A percentile compares a stretch with the other conserved stretches of the same genome.
Conservation (phyloP, 2,329 filamentous ascomycete genomes). For the Beauveria australis region DNA sequence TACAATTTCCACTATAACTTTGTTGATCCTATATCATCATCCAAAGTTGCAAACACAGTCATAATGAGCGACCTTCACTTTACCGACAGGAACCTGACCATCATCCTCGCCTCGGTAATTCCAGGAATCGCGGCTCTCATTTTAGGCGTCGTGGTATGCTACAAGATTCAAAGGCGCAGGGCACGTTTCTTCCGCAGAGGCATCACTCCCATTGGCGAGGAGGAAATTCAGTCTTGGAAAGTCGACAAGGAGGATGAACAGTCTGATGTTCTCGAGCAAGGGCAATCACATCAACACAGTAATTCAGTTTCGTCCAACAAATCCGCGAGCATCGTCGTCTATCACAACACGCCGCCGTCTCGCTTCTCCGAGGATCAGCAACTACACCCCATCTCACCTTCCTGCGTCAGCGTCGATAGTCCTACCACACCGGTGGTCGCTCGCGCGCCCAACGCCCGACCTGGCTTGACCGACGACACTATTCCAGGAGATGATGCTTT, state of each 20-base stretch:
- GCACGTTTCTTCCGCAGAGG: constrained; percentile 42
- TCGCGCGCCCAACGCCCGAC: constrained; percentile 53
- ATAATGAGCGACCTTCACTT: constrained; percentile 4
- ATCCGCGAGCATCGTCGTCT: constrained; percentile 46
- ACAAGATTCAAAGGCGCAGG: constrained; percentile 31
- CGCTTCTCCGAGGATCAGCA: constrained; percentile 22
- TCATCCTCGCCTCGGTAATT: constrained; percentile 44
- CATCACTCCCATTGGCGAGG: constrained; percentile 54
- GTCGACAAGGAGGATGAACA: constrained; percentile 27
- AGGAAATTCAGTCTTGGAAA: constrained; percentile 60
- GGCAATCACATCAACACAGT: constrained; percentile 8
- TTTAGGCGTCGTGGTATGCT: constrained; percentile 28
- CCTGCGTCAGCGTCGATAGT: constrained; percentile 36
- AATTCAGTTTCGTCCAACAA: constrained; percentile 32
- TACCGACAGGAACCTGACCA: constrained; percentile 26
- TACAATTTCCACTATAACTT: background rate
- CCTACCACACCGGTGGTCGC: constrained; percentile 46
- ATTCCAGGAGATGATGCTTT: constrained; percentile 55
- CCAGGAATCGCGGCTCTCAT: constrained; percentile 32
- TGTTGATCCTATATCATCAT: background rate
- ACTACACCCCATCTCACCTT: constrained; percentile 23
- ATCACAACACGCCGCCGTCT: constrained; percentile 27
- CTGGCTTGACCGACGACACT: constrained; percentile 53
- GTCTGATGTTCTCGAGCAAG: constrained; percentile 18
- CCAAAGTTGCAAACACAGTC: background rate